Percentiles rank a stretch among this genome's conserved stretches.
phyloP scores from a whole-genome alignment of 1,284 basidiomycete species.

The Ceratobasidium theobromae region DNA sequence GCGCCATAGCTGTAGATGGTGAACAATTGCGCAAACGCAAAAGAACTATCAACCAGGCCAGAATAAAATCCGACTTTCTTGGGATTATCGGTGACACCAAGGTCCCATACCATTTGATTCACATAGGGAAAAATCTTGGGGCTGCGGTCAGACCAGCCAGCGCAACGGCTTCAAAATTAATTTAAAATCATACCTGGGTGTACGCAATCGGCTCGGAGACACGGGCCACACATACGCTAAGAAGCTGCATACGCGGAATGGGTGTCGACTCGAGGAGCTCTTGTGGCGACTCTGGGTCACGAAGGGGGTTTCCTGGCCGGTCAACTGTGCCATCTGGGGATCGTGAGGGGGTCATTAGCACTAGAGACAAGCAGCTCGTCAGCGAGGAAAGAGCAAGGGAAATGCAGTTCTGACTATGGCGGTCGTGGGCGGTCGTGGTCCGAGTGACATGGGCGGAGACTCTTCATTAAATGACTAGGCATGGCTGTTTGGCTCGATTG shows the following conservation, averaged over 20 bases:
- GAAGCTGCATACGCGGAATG: slow-evolving; percentile 6
- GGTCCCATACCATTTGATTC: slow-evolving; percentile 29
- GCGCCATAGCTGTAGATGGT: slow-evolving; percentile 16
- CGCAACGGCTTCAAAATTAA: neutral
- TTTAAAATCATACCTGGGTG: neutral
- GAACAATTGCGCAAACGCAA: slow-evolving; percentile 25
- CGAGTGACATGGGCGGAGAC: neutral
- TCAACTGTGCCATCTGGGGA: neutral
- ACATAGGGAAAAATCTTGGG: slow-evolving; percentile 4
- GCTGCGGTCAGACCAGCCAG: no score
- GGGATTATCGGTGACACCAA: slow-evolving; percentile 19
- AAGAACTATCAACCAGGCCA: slow-evolving; percentile 11
- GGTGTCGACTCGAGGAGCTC: neutral
- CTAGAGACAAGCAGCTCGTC: neutral
- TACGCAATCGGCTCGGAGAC: slow-evolving; percentile 16
- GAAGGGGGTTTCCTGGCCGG: neutral
- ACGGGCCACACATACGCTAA: slow-evolving; percentile 16
- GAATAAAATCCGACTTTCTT: slow-evolving; percentile 18
- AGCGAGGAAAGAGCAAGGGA: neutral
- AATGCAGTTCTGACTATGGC: neutral
- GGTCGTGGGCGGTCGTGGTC: neutral
- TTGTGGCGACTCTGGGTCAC: slow-evolving; percentile 6
- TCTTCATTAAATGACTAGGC: neutral
- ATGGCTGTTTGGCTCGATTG: neutral
- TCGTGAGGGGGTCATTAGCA: neutral